Evolutionary conservation across 768 basidiomycete species (phyloP), one percentile per base, ranked within the genome.

Genomic region (Trichaptum fuscoviolaceum): DNA sequence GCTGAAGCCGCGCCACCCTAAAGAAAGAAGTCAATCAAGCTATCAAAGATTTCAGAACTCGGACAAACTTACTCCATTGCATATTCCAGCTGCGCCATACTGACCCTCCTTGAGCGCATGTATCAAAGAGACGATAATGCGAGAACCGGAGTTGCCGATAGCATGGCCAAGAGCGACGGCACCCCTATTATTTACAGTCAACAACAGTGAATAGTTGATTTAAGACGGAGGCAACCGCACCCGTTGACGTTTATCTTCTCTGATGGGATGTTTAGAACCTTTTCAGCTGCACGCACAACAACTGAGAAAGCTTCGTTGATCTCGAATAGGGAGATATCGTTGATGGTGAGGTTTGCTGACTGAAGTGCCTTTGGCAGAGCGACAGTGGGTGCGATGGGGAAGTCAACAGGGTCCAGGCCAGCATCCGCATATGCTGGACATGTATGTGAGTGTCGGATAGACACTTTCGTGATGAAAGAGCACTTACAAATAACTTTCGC

Each of bases 251-350:
- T 99, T 75, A 98, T 86, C 82, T 95, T 98, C 64, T 87, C 85
- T 34, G 92, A 85, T 76, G 94, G 90, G 69, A 99, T 84, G 65
- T 83, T 82, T 69, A 96, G 84, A 23, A 93, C 83, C 80, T 98
- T 91, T 80, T 97, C 94, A 2, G 91, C 92, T 64, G 96, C 90
- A 63, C 90, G 85, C 70, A 93, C 90, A 70, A 99, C 96, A 61
- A 92, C 92, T 1, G 95, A 95, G 85, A 98, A 99, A 27, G 96
- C 96, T 77, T 99, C 96, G 77, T 99, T 99, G 76, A 99, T 86
- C 77, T 99, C 97, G 75, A 94, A 99, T 62, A 91, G 83, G 59
- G 95, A 84, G 69, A 99, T 93, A 72, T 99, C 94, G 58, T 91
- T 82, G 62, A 87, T 74, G 23, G 87, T 86, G 66, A 99, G 82